phyloP scores from a whole-genome alignment of 306 rosid species.

The Arachis stenosperma region DNA sequence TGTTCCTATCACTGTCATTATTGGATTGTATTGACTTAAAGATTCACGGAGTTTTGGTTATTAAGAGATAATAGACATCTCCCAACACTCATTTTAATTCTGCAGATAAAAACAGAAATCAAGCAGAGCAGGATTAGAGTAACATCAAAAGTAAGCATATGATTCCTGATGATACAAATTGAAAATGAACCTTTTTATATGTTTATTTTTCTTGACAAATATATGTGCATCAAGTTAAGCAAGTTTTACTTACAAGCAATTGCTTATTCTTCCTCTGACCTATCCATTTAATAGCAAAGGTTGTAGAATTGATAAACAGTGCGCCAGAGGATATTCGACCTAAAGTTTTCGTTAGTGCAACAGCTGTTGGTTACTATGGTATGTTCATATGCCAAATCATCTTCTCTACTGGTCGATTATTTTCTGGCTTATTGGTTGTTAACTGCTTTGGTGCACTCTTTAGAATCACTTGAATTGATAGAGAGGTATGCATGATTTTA shows the following conservation, averaged over 20 bases:
- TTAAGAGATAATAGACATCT: conserved; percentile 11
- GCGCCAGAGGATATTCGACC: conserved; percentile 78
- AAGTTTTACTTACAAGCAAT: conserved; percentile 3
- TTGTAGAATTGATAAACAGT: conserved; percentile 75
- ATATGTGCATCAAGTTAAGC: conserved; percentile 8
- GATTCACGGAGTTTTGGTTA: background rate
- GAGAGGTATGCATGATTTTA: conserved; percentile 19
- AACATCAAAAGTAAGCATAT: conserved; percentile 78
- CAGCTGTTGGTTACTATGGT: conserved; percentile 98
- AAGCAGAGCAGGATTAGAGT: conserved; percentile 89
- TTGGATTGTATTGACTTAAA: conserved; percentile 10
- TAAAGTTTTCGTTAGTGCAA: conserved; percentile 85
- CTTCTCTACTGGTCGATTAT: conserved; percentile 12
- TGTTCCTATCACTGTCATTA: conserved; percentile 34
- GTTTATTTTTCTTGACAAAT: conserved; percentile 6
- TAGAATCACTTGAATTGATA: background rate
- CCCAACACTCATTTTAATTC: conserved; percentile 31
- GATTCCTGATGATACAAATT: conserved; percentile 2
- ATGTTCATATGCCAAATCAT: conserved; percentile 41
- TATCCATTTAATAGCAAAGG: conserved; percentile 60
- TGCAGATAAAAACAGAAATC: conserved; percentile 89
- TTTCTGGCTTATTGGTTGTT: conserved; percentile 7
- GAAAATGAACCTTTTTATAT: background rate
- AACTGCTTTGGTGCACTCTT: conserved; percentile 2
- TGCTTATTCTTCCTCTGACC: conserved; percentile 49